A percentile compares a stretch with the other conserved stretches of the same genome.
phyloP scores from a whole-genome alignment of 306 rosid species.

The Cucumis cinereus region DNA sequence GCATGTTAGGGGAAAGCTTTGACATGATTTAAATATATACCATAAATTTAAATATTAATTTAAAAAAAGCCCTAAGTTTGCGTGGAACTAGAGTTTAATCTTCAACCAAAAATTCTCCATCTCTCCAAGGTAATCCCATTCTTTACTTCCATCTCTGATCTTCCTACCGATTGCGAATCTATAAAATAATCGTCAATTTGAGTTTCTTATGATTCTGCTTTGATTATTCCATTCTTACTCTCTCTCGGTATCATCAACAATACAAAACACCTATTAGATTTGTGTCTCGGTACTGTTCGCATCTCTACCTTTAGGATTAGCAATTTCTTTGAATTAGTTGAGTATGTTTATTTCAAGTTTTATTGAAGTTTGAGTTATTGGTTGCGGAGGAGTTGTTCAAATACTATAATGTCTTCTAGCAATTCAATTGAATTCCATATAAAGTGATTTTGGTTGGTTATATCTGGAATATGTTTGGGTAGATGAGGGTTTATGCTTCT shows the following conservation, averaged over 20 bases:
- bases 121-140: neutral
- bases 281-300: neutral
- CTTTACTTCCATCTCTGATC: neutral
- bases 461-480: neutral
- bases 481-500: neutral
- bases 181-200: neutral
- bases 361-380: neutral
- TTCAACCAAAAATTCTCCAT: conserved; percentile 4
- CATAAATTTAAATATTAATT: no score
- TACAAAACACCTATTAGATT: neutral
- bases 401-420: neutral
- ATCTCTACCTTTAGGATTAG: neutral
- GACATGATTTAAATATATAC: no score
- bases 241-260: neutral
- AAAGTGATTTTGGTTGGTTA: neutral
- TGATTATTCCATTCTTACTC: neutral
- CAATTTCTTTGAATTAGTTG: neutral
- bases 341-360: neutral
- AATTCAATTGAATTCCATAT: neutral
- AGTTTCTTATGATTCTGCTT: neutral
- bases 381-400: neutral
- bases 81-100: neutral
- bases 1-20: no score
- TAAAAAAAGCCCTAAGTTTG: neutral
- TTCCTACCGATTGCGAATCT: neutral